Evolutionary conservation across 352 stramenopile species (phyloP).

Genomic region (Blastocystis sp.): DNA sequence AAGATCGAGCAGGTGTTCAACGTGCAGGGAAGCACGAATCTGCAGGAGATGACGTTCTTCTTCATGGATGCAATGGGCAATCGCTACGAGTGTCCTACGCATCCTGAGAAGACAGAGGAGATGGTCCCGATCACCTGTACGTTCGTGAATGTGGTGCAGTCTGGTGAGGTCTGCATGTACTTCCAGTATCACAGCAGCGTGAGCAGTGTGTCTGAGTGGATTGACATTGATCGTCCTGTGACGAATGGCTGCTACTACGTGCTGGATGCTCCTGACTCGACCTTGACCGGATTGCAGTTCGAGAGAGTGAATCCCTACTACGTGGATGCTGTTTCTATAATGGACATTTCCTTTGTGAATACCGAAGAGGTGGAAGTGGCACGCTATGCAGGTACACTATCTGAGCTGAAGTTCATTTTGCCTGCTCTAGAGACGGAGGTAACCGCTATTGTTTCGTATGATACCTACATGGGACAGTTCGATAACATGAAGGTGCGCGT

Average conservation of each 20-base stretch:
- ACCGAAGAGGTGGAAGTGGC: neutral
- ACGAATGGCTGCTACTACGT: conserved; percentile 4
- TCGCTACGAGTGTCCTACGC: neutral
- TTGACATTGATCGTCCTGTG: neutral
- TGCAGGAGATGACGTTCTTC: conserved; percentile 58
- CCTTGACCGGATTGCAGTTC: neutral
- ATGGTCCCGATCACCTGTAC: neutral
- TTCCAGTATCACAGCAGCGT: neutral
- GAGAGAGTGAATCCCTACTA: neutral
- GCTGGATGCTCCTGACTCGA: neutral
- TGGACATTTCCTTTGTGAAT: conserved; percentile 27
- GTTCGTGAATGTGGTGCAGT: neutral
- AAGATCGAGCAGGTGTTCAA: conserved; percentile 36
- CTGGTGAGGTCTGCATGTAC: conserved; percentile 25
- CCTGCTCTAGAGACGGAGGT: neutral
- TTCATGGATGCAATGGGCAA: conserved; percentile 21
- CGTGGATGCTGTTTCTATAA: neutral
- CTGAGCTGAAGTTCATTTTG: conserved; percentile 22
- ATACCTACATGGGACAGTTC: neutral
- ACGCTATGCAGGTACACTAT: neutral
- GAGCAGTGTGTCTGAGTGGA: neutral
- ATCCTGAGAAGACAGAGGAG: neutral
- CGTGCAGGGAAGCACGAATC: conserved; percentile 37
- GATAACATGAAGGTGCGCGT: conserved; percentile 1
- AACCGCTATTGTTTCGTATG: neutral